Base-by-base conservation (phyloP, 2,329 filamentous ascomycete species). In the Exophiala oligosperma region DNA sequence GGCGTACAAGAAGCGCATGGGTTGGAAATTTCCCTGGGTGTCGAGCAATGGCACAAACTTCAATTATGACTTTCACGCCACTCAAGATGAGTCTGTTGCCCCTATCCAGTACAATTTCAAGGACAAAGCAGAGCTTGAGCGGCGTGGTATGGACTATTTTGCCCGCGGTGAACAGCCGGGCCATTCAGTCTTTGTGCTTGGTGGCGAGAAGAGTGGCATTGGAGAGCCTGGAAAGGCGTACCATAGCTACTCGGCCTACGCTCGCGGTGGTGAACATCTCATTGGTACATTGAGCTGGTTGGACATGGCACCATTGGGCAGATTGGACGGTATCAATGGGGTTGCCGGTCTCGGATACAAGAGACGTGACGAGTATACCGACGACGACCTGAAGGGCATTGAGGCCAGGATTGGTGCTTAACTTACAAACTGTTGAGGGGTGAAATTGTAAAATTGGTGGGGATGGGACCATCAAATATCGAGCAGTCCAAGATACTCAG, bases 61-160 rank as follows among this genome's bases (percentile, higher is more conserved):
- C 62, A 77, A 76, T 64, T 73, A 71, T 57, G 74, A 77, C 62
- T 76, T 76, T 49, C 65, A 74, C 48, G 75, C 67, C 6, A 73
- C 71, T 1, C 50, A 71, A 12, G 72, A 75, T 37, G 65, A 70
- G 21, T 49, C 52, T 0, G 57, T 71, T 3, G 52, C 59, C 4
- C 68, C 70, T 0, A 58, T 67, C 1, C 40, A 69, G 56, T 69
- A 69, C 9, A 67, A 69, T 24, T 73, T 67, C 3, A 68, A 67
- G 57, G 59, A 54, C 24, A 67, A 62, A 51, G 44, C 57, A n/a
- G 46, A 59, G 59, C 49, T 64, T 11, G 52, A 56, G 44, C 11
- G 38, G 44, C 55, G 52, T 26, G 57, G 54, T 4, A 21, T 29
- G 17, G 23, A 21, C 2, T 54, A 24, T 35, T 59, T 61, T 46